phyloP scores from a whole-genome alignment of 2,329 filamentous ascomycete genomes.

The Phyllosticta paracitricarpa region DNA sequence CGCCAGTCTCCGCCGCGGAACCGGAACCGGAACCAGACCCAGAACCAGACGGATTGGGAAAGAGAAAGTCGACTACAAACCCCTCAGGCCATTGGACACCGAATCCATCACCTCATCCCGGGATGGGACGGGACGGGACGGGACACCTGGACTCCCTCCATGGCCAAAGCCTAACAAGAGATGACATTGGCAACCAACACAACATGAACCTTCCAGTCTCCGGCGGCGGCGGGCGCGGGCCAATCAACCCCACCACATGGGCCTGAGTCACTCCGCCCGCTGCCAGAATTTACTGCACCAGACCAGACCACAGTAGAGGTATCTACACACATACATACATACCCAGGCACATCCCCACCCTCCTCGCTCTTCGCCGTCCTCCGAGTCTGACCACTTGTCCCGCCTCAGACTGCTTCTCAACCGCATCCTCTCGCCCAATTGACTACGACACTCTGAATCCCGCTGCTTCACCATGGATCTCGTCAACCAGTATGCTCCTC shows the following conservation, averaged over 20 bases:
- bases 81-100: no score
- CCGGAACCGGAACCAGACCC: no score
- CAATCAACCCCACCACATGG: not conserved
- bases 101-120: no score
- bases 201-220: not conserved
- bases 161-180: not conserved
- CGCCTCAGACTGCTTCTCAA: not conserved
- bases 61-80: no score
- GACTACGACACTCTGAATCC: not conserved
- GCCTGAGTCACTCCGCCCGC: not conserved
- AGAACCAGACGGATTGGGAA: no score
- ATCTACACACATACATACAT: no score
- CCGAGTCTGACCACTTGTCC: not conserved
- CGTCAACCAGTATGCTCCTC: constrained; percentile 26
- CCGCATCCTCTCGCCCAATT: not conserved
- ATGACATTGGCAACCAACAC: no score
- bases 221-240: not conserved
- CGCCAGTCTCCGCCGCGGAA: constrained; percentile 2
- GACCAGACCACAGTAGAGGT: no score
- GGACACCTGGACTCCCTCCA: not conserved
- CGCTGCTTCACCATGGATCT: constrained; percentile 25
- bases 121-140: no score
- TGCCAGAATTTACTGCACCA: not conserved
- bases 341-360: not conserved
- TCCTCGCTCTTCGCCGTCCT: not conserved